Evolutionary conservation across 352 stramenopile genomes (phyloP), one percentile per base, ranked within the genome.

Genomic region (Pythium angustatum): DNA sequence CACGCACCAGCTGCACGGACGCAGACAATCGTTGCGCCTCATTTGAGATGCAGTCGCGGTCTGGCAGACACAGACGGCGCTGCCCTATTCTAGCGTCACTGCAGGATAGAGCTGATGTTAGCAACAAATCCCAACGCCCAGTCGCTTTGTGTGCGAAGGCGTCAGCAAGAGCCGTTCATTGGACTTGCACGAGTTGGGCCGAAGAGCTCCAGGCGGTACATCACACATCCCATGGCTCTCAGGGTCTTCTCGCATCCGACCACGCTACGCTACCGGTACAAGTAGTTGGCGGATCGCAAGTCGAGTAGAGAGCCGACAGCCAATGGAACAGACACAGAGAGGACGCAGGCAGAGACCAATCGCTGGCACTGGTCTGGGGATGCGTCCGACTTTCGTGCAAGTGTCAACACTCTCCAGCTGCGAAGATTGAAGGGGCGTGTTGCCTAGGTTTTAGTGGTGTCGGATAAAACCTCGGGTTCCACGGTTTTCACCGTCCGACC

Each of bases 391-490:
- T 24, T 56, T 14, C n/a, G n/a, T n/a, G n/a, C n/a, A n/a, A 47
- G 56, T 64, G 58, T 64, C 48, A 64, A 58, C 45, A 58, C 33
- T 57, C 33, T 51, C 21, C 11, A n/a, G 22, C 22, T 5, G 21
- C 22, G 22, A 5, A 44, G 14, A 24, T n/a, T 36, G 43, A 54
- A 43, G 2, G 11, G 22, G 38, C 49, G 14, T 44, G 27, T 5
- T 30, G 15, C 3, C 43, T 19, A 61, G 60, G 61, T 62, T 68
- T 68, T 68, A 57, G 48, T n/a, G 17, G 22, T 3, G n/a, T 5
- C 24, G 28, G 19, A 57, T 41, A 68, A 62, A 66, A 67, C 60
- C 60, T 67, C 45, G 14, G n/a, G 14, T 49, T 55, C 21, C 26
- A 36, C 9, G n/a, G 26, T 53, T 48, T 63, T 24, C 4, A 9